Percentiles rank a stretch among this genome's conserved stretches.
Conservation (phyloP, 225 moss, liverwort and hornwort species). For the Neckera pumila region DNA sequence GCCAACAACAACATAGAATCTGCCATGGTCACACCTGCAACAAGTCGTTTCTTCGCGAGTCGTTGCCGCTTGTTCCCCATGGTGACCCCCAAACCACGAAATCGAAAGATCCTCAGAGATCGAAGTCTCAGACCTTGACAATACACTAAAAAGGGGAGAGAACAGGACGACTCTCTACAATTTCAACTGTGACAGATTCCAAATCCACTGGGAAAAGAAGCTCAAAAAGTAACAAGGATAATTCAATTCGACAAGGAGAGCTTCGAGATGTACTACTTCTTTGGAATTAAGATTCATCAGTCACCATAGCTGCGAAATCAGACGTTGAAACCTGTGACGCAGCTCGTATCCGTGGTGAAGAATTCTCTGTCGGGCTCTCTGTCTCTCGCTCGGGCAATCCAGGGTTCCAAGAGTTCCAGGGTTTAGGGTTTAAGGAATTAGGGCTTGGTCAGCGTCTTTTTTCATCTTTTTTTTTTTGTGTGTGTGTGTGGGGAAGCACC, state of each 20-base stretch:
- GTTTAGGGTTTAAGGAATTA: neutral
- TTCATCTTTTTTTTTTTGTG: too few relatives aligned
- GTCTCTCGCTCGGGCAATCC: neutral
- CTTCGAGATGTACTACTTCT: neutral
- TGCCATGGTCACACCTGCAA: neutral
- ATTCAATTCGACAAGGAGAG: neutral
- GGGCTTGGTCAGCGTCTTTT: neutral
- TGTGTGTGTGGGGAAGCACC: neutral
- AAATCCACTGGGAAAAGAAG: neutral
- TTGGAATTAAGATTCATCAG: neutral
- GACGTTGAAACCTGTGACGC: neutral
- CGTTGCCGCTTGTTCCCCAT: slow-evolving; percentile 59
- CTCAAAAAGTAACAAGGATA: neutral
- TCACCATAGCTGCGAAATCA: neutral
- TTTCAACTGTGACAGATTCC: neutral
- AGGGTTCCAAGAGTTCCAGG: neutral
- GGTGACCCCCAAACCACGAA: neutral
- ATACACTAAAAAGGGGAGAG: neutral
- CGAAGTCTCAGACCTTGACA: neutral
- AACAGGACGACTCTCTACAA: neutral
- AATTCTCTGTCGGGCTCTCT: neutral
- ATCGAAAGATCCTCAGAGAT: neutral
- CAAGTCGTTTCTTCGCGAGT: slow-evolving; percentile 31
- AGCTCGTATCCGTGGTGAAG: neutral
- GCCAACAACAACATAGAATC: neutral